phyloP scores from a whole-genome alignment of 2,329 filamentous ascomycete species.

The Penicillium sp. region DNA sequence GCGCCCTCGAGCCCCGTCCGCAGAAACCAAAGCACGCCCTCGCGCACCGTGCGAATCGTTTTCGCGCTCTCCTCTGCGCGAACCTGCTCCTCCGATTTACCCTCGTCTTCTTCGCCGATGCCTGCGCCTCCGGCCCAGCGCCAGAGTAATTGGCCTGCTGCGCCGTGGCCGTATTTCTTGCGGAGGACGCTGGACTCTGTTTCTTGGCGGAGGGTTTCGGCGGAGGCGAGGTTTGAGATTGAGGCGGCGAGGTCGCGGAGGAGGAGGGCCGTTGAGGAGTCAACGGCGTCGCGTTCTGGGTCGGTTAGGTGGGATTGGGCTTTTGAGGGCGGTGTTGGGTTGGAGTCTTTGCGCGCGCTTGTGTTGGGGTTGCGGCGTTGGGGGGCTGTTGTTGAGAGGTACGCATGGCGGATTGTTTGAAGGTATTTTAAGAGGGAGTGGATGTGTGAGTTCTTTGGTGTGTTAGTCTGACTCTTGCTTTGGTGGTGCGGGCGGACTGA shows the following conservation, averaged over 20 bases:
- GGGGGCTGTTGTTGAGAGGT: conserved; percentile 77
- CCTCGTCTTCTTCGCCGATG: conserved; percentile 40
- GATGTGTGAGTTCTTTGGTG: conserved; percentile 75
- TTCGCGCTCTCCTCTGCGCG: conserved; percentile 68
- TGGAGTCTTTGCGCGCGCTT: conserved; percentile 21
- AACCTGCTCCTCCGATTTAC: conserved; percentile 65
- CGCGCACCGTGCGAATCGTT: conserved; percentile 68
- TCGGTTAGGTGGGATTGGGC: conserved; percentile 64
- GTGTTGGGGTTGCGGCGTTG: conserved; percentile 37
- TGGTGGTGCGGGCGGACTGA: conserved; percentile 37
- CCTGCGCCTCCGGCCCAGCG: conserved; percentile 61
- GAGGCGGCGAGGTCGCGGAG: conserved; percentile 80
- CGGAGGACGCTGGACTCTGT: conserved; percentile 68
- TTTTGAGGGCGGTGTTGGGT: conserved; percentile 39
- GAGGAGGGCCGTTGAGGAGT: conserved; percentile 80
- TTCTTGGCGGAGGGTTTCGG: conserved; percentile 76
- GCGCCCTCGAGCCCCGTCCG: conserved; percentile 72
- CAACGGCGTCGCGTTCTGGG: conserved; percentile 78
- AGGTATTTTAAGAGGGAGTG: conserved; percentile 76
- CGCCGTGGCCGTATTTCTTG: conserved; percentile 64
- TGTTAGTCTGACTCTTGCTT: background rate
- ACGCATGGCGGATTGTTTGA: conserved; percentile 78
- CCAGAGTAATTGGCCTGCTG: conserved; percentile 39
- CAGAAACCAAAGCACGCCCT: conserved; percentile 81
- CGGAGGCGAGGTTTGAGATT: conserved; percentile 75